These are phyloP conservation scores for Gamarada debralockiae DNA, from an alignment of 495 filamentous ascomycete species.

Conservation along the genomic window DNA sequence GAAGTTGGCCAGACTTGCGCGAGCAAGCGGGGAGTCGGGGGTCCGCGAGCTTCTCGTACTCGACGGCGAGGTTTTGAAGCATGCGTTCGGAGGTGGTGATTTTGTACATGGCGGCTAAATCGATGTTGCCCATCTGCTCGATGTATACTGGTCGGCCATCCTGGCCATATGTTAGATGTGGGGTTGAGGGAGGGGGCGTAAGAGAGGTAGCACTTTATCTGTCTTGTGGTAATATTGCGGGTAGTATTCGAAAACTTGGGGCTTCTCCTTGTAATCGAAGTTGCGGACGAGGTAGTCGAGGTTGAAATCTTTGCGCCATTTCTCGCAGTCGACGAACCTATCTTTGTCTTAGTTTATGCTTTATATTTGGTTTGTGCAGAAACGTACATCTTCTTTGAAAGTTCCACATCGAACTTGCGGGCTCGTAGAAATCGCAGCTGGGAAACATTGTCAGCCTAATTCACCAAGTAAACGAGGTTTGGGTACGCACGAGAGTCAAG, in stretches of 20 bases:
- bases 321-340: constrained; percentile 89
- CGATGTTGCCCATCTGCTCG: constrained; percentile 91
- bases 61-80: constrained; percentile 90
- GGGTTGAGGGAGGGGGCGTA: constrained; percentile 2
- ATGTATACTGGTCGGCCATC: constrained; percentile 97
- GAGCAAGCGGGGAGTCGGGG: constrained; percentile 93
- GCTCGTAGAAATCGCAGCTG: constrained; percentile 89
- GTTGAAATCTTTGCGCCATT: constrained; percentile 82
- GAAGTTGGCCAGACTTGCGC: constrained; percentile 80
- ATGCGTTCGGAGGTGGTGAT: constrained; percentile 92
- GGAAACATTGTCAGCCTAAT: not conserved
- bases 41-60: constrained; percentile 94
- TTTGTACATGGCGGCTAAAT: constrained; percentile 84
- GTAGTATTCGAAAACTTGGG: constrained; percentile 85
- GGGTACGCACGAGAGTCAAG: constrained; percentile 65
- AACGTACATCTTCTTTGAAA: constrained; percentile 80
- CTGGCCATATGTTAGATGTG: constrained; percentile 38
- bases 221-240: constrained; percentile 99
- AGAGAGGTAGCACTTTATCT: constrained; percentile 66
- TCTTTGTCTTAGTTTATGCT: constrained; percentile 15
- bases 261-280: constrained; percentile 89
- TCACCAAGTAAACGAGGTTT: not conserved
- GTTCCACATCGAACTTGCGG: constrained; percentile 86
- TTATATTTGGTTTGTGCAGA: not conserved
- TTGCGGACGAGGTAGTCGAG: constrained; percentile 78